Base-by-base conservation (phyloP, 805 yeast species). In the Soucietia sequanensis region DNA sequence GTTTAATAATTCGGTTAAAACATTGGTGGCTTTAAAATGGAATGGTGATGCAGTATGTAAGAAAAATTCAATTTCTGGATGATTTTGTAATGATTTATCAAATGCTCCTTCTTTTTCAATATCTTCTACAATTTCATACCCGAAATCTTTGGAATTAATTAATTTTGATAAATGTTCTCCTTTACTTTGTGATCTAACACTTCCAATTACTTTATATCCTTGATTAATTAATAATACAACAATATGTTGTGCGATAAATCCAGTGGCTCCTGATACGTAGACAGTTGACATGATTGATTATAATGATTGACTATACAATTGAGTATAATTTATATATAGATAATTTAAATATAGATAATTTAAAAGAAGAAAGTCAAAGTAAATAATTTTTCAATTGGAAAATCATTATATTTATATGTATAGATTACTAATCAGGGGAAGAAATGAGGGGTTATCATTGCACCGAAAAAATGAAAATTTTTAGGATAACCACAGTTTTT, bases 21-120 rank as follows among this genome's bases (percentile, higher is more conserved):
- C 60, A 41, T 69, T 63, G 10, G 62, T 54, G 14, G 65, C 56
- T 8, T 68, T 63, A 50, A 68, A 72, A 18, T 67, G 60, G 50
- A 73, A 72, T 10, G 85, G 84, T 10, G 82, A 72, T 2, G 86
- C 85, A 7, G 81, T 69, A 54, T 80, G 86, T 27, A 79, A 45
- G 32, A 80, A 78, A 22, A 70, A 75, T 9, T 62, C 61, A 37
- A 78, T 70, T 27, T 78, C 81, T 22, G 72, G 71, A 40, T 72
- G 69, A 15, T 59, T 61, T 44, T 68, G 53, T 44, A 78, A 62
- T 0, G 70, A 68, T 6, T 52, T 52, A 36, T 70, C 72, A 40
- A 75, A 75, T 0, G 78, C 76, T 10, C 64, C 63, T n/a, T 49
- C 60, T 10, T 57, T 54, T 6, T 63, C 64, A 32, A 78, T 67